phyloP scores from a whole-genome alignment of 1,284 basidiomycete species.

The Trametes polyzona region DNA sequence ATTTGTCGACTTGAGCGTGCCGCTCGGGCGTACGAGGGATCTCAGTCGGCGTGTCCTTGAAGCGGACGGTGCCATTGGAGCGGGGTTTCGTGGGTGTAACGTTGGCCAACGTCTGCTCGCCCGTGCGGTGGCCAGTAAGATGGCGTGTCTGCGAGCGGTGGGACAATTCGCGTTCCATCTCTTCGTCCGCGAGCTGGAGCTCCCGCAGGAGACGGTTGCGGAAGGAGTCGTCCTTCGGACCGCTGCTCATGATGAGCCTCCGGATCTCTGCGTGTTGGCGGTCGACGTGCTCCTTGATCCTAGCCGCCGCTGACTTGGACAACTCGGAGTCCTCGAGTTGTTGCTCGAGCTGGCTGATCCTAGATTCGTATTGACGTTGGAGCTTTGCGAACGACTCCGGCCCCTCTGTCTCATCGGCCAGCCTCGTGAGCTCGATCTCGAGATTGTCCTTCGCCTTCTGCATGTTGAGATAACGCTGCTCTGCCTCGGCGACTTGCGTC shows the following conservation, averaged over 20 bases:
- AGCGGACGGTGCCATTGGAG: conserved; percentile 41
- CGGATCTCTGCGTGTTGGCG: conserved; percentile 74
- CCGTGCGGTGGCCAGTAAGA: conserved; percentile 26
- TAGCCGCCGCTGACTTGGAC: conserved; percentile 52
- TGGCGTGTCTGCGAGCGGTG: conserved; percentile 28
- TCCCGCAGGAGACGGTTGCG: conserved; percentile 70
- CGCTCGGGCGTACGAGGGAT: conserved; percentile 49
- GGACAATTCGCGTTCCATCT: conserved; percentile 61
- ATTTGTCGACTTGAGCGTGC: conserved; percentile 49
- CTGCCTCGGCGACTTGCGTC: conserved; percentile 56
- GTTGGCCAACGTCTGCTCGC: conserved; percentile 42
- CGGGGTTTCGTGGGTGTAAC: conserved; percentile 50
- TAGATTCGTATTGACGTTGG: conserved; percentile 68
- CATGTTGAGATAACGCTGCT: conserved; percentile 53
- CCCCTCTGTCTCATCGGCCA: conserved; percentile 64
- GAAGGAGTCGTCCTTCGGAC: conserved; percentile 64
- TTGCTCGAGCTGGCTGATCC: conserved; percentile 67
- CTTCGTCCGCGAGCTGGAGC: conserved; percentile 67
- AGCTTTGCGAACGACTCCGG: conserved; percentile 60
- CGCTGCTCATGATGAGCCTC: conserved; percentile 60
- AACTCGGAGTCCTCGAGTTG: conserved; percentile 62
- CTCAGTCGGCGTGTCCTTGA: conserved; percentile 41
- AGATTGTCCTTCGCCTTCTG: conserved; percentile 69
- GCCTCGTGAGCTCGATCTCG: conserved; percentile 68
- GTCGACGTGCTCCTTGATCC: conserved; percentile 66